phyloP scores from a whole-genome alignment of 306 rosid genomes.

The Fragaria nilgerrensis region DNA sequence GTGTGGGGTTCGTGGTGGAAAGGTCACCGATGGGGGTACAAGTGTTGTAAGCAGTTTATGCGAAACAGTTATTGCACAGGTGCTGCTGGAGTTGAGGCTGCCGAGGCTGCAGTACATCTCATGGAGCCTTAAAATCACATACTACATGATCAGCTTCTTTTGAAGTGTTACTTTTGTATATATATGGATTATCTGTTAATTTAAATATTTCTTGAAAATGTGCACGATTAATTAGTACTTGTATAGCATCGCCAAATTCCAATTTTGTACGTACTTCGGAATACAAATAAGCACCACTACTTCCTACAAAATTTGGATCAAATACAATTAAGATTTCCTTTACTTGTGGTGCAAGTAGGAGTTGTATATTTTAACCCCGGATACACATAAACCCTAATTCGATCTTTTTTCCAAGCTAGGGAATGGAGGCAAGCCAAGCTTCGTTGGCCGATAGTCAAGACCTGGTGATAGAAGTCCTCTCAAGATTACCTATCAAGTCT shows the following conservation, averaged over 20 bases:
- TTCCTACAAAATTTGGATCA: too few relatives aligned
- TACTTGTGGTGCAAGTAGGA: background rate
- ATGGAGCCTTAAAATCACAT: background rate
- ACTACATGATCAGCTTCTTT: background rate
- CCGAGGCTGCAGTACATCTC: background rate
- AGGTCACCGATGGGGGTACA: background rate
- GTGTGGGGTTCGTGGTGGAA: constrained; percentile 2
- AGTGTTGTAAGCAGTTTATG: background rate
- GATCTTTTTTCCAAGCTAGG: background rate
- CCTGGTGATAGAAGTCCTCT: background rate
- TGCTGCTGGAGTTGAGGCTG: constrained; percentile 5
- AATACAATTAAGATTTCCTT: too few relatives aligned
- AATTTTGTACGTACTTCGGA: too few relatives aligned
- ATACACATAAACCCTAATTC: too few relatives aligned
- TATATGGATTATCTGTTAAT: too few relatives aligned
- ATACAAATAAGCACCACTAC: too few relatives aligned
- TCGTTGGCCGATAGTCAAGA: background rate
- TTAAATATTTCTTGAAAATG: too few relatives aligned
- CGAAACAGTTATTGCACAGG: background rate
- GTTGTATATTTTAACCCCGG: too few relatives aligned
- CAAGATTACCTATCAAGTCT: background rate
- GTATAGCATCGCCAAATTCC: too few relatives aligned
- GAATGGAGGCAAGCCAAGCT: background rate
- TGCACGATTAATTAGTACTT: too few relatives aligned
- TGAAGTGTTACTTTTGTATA: too few relatives aligned